Evolutionary conservation across 371 early-diverging fungal genomes (phyloP), one percentile per base, ranked within the genome.

Genomic region (Batkoa obscura): DNA sequence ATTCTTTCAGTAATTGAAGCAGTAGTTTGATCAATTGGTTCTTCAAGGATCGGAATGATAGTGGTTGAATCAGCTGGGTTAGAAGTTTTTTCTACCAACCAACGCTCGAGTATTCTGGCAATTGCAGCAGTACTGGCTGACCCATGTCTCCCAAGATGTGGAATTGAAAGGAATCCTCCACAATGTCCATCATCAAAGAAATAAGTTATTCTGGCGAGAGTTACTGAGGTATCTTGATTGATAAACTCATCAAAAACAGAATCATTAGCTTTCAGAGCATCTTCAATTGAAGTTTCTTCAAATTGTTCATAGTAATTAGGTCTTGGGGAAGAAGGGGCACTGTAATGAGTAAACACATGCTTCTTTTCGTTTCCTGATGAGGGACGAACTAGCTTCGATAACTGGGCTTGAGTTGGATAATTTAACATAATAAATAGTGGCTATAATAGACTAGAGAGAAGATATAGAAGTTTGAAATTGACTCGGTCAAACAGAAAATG

Each of bases 181-280:
- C 56, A 33, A 33, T 38, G 56, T 9, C 56, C 47, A 38, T 47
- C 48, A 36, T 56, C 56, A 47, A 56, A 56, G 56, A 56, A 56
- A 15, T 56, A 56, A 15, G 56, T 56, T 12, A 48, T 17, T 4
- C 47, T 31, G 10, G 43, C 55, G 13, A 38, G 45, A 5, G 43
- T 37, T 5, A 56, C 43, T 2, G 45, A 10, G 10, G 56, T 53
- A 15, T 53, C 53, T 12, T 12, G 3, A 23, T 39, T 39, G 53
- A 53, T 36, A 23, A 53, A 53, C 15, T 17, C 53, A 45, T 45
- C 45, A 15, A 15, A 45, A 23, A 45, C 23, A 6, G 45, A 13
- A 15, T 45, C 45, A 45, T 23, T 23, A 4, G 45, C 45, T 15
- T 45, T 45, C 45, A 15, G 12, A 39, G 30, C 15, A 31, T 15